phyloP scores from a whole-genome alignment of 495 filamentous ascomycete genomes.

The Jackrogersella multiformis region DNA sequence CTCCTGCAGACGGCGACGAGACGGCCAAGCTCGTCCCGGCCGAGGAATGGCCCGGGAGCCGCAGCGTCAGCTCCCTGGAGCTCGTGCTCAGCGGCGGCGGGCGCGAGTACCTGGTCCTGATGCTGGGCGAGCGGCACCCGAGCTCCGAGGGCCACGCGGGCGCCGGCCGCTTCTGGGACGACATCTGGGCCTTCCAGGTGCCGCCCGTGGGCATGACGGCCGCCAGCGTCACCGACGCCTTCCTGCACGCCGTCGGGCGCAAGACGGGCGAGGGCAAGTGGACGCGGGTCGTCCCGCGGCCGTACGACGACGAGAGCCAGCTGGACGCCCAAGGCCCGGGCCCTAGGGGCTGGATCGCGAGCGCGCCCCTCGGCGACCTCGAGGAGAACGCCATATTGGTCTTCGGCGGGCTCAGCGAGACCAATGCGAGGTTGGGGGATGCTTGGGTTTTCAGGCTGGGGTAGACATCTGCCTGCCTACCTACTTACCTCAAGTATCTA shows the following conservation, averaged over 20 bases:
- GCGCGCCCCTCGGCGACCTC: constrained; percentile 57
- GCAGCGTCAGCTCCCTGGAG: constrained; percentile 58
- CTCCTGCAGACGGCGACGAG: constrained; percentile 39
- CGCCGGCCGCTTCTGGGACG: constrained; percentile 72
- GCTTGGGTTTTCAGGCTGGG: constrained; percentile 64
- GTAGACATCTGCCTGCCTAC: too few species aligned
- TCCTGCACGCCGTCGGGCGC: constrained; percentile 61
- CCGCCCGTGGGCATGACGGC: constrained; percentile 58
- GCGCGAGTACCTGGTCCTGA: constrained; percentile 67
- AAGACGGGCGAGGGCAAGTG: constrained; percentile 63
- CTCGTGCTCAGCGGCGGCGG: constrained; percentile 61
- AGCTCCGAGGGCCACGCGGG: constrained; percentile 69
- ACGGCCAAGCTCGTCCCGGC: constrained; percentile 39
- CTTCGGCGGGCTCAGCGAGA: constrained; percentile 60
- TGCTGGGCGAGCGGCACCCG: constrained; percentile 74
- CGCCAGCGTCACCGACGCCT: constrained; percentile 62
- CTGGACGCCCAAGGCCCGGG: constrained; percentile 52
- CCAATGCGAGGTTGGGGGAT: constrained; percentile 57
- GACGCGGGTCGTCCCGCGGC: constrained; percentile 53
- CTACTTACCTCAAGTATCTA: too few species aligned
- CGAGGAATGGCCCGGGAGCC: constrained; percentile 52
- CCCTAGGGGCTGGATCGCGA: constrained; percentile 59
- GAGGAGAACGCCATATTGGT: constrained; percentile 62
- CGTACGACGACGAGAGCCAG: constrained; percentile 58
- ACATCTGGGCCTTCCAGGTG: constrained; percentile 80